These are phyloP conservation scores for Trypethelium eluteriae DNA, from an alignment of 495 filamentous ascomycete species.

Conservation along the genomic window DNA sequence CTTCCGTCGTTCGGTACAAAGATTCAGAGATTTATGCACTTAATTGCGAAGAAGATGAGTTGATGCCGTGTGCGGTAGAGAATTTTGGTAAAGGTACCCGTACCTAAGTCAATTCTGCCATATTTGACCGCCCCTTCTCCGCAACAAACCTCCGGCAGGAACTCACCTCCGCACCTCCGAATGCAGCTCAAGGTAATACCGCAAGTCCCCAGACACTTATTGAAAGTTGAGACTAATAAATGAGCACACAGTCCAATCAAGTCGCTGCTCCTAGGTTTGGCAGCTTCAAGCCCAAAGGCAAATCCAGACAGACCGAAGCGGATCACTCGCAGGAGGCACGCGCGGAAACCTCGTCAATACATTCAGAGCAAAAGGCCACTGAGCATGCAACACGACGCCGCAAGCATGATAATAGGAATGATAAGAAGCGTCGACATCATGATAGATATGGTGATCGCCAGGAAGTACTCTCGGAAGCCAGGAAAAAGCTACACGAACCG, in stretches of 20 bases:
- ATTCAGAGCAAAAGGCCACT: not conserved
- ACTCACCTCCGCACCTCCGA: not conserved
- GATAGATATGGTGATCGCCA: not conserved
- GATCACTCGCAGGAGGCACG: too few relatives aligned
- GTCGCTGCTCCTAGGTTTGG: constrained; percentile 30
- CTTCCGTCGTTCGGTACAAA: not conserved
- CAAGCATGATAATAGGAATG: not conserved
- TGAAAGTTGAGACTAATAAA: not conserved
- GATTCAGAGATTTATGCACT: not conserved
- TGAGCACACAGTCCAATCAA: constrained; percentile 3
- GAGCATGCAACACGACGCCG: not conserved
- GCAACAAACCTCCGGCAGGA: not conserved
- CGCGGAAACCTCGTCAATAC: not conserved
- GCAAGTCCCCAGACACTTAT: not conserved
- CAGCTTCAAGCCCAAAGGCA: constrained; percentile 29
- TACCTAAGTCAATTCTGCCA: not conserved
- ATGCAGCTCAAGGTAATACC: not conserved
- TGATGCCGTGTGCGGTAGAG: not conserved
- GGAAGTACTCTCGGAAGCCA: not conserved
- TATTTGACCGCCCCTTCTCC: constrained; percentile 1
- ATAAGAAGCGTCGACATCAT: constrained; percentile 1
- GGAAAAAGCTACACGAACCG: not conserved
- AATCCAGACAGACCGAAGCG: not conserved
- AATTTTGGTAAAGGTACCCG: not conserved
- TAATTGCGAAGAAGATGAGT: not conserved